Evolutionary conservation across 2,329 filamentous ascomycete genomes (phyloP).

Genomic region (Fusarium luffae): DNA sequence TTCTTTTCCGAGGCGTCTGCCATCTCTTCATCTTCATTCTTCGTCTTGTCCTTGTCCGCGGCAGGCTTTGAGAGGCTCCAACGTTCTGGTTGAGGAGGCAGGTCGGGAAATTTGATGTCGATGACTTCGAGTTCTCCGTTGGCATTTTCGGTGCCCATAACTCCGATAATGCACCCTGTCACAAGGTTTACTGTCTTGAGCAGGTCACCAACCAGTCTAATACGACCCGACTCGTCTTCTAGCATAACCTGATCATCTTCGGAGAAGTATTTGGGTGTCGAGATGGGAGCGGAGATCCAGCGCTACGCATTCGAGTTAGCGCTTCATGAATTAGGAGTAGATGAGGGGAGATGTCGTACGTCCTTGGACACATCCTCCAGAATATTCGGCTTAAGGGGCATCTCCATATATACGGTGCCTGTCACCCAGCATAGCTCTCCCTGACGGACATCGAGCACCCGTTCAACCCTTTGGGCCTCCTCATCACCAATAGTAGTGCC

Average conservation of each 20-base stretch:
- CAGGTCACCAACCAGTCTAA: conserved; percentile 78
- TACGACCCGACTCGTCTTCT: conserved; percentile 93
- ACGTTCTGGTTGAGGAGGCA: conserved; percentile 82
- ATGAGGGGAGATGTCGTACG: conserved; percentile 59
- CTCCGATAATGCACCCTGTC: conserved; percentile 93
- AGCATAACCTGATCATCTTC: conserved; percentile 80
- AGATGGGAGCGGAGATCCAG: conserved; percentile 86
- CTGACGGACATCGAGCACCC: conserved; percentile 94
- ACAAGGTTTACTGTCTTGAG: conserved; percentile 79
- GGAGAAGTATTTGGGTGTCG: conserved; percentile 79
- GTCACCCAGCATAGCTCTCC: conserved; percentile 95
- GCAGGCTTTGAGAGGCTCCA: conserved; percentile 74
- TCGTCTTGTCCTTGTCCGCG: conserved; percentile 51
- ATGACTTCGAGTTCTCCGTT: conserved; percentile 94
- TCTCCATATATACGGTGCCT: conserved; percentile 96
- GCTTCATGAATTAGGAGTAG: not conserved
- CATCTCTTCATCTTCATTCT: conserved; percentile 69
- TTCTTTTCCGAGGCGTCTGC: conserved; percentile 52
- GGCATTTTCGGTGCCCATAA: conserved; percentile 91
- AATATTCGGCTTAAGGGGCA: conserved; percentile 95
- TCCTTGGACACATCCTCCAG: conserved; percentile 95
- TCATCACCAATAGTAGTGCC: conserved; percentile 83
- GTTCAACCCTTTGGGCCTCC: conserved; percentile 78
- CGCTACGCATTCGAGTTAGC: conserved; percentile 63
- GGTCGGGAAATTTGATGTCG: conserved; percentile 87